phyloP scores from a whole-genome alignment of 2,329 filamentous ascomycete species.

The Neonectria hederae region DNA sequence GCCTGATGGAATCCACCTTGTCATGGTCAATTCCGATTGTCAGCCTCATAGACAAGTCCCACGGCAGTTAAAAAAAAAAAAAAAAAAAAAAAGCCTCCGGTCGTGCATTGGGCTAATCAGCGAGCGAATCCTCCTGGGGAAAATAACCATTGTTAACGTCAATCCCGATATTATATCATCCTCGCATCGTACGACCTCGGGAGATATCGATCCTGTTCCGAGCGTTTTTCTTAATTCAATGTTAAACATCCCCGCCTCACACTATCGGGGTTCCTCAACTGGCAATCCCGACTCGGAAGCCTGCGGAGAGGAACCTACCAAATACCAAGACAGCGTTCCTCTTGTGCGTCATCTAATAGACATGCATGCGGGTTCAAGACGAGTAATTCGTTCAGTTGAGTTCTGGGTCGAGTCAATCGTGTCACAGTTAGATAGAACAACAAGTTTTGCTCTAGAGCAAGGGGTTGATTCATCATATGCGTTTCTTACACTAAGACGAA shows the following conservation, averaged over 20 bases:
- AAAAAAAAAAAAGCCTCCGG: slow-evolving; percentile 22
- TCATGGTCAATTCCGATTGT: neutral
- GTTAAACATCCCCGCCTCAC: neutral
- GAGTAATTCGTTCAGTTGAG: too few species aligned
- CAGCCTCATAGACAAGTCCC: neutral
- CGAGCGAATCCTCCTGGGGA: neutral
- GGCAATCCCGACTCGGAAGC: neutral
- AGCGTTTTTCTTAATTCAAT: neutral
- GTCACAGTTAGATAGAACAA: too few species aligned
- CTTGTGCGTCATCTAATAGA: too few species aligned
- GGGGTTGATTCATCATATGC: slow-evolving; percentile 11
- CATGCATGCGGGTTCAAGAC: too few species aligned
- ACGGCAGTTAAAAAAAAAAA: too few species aligned
- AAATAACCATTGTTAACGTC: neutral
- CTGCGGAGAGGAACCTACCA: too few species aligned
- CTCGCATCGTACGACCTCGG: neutral
- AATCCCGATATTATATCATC: neutral
- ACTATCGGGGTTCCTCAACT: neutral
- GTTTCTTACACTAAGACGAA: slow-evolving; percentile 24
- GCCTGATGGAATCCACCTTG: too few species aligned
- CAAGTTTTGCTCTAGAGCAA: neutral
- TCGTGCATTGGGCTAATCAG: neutral
- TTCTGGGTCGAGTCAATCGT: too few species aligned
- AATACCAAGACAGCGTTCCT: too few species aligned
- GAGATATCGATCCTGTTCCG: neutral